phyloP scores from a whole-genome alignment of 2,329 filamentous ascomycete species.

The Aspergillus phoenicis region DNA sequence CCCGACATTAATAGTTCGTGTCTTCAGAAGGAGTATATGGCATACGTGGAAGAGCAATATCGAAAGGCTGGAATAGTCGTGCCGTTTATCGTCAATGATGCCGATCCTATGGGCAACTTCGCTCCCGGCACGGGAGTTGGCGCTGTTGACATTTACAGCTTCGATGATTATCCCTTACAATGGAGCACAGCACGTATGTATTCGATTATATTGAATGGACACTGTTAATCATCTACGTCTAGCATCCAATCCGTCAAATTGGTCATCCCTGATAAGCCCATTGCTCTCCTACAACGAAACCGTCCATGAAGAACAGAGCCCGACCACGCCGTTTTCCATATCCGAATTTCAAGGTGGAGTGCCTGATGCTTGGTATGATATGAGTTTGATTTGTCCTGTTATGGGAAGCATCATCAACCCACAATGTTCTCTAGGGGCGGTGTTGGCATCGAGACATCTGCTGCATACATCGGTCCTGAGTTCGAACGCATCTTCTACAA shows the following conservation, averaged over 20 bases:
- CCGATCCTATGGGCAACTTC: slow-evolving; percentile 58
- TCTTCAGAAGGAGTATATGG: slow-evolving; percentile 67
- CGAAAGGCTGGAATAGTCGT: slow-evolving; percentile 68
- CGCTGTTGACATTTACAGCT: slow-evolving; percentile 52
- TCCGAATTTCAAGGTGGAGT: slow-evolving; percentile 11
- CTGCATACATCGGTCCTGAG: not conserved
- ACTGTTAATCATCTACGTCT: not conserved
- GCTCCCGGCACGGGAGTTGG: slow-evolving; percentile 56
- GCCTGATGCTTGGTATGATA: not conserved
- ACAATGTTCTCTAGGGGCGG: not conserved
- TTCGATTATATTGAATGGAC: no score
- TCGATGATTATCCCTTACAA: slow-evolving; percentile 19
- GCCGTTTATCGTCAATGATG: slow-evolving; percentile 74
- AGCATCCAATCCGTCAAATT: not conserved
- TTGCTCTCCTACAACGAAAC: not conserved
- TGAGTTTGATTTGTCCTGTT: not conserved
- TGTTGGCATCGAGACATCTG: not conserved
- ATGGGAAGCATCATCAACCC: not conserved
- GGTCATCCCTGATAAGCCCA: not conserved
- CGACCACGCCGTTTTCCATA: slow-evolving; percentile 6
- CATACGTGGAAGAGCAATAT: slow-evolving; percentile 67
- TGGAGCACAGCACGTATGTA: not conserved
- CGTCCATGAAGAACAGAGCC: slow-evolving; percentile 3
- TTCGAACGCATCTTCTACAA: slow-evolving; percentile 69
- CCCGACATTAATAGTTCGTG: slow-evolving; percentile 48